A percentile compares a stretch with the other conserved stretches of the same genome.
phyloP scores from a whole-genome alignment of 139 green algal species.

The Picochlorum sp. region DNA sequence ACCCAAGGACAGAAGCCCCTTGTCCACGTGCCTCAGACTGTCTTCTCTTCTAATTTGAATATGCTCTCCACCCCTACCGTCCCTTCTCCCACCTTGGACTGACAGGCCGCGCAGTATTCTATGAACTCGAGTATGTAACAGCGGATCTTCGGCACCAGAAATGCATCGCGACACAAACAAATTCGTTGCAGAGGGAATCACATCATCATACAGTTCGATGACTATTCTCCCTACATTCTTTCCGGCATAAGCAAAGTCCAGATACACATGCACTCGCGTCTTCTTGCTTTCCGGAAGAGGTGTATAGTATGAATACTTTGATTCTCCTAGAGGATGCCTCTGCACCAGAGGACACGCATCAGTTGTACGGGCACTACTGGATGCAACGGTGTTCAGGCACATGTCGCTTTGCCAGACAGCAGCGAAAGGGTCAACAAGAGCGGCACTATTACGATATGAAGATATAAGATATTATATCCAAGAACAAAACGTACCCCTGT shows the following conservation, averaged over 20 bases:
- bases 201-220: slow-evolving; percentile 61
- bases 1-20: slow-evolving; percentile 37
- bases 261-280: slow-evolving; percentile 41
- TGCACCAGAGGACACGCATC: too few species aligned
- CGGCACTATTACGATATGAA: too few species aligned
- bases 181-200: slow-evolving; percentile 29
- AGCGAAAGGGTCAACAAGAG: too few species aligned
- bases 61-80: not conserved
- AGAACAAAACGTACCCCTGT: slow-evolving; percentile 28
- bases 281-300: slow-evolving; percentile 33
- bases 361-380: too few species aligned
- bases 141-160: slow-evolving; percentile 29
- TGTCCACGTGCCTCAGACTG: slow-evolving; percentile 26
- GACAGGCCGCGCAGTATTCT: slow-evolving; percentile 45
- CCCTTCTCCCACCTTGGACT: slow-evolving; percentile 33
- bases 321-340: too few species aligned
- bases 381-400: too few species aligned
- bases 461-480: slow-evolving; percentile 1
- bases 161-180: slow-evolving; percentile 50
- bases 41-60: slow-evolving; percentile 16
- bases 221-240: slow-evolving; percentile 42
- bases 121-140: slow-evolving; percentile 33
- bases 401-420: too few species aligned
- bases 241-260: slow-evolving; percentile 30
- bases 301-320: too few species aligned